These are phyloP conservation scores for Solanum habrochaites DNA, from an alignment of 257 asterid species.

Conservation along the genomic window DNA sequence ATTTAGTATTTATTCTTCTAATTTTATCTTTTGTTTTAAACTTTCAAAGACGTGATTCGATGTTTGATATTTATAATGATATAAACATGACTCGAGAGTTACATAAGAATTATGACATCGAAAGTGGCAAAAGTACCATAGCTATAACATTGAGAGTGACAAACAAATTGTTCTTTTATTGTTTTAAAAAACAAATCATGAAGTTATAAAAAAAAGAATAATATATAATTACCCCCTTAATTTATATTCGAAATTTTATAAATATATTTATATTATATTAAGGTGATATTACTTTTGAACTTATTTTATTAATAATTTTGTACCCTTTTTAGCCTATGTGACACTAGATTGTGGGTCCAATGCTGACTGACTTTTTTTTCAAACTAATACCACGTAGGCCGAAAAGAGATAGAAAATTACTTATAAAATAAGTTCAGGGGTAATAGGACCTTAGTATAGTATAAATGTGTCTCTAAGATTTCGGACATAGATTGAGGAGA, in stretches of 20 bases:
- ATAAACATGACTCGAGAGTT: background rate
- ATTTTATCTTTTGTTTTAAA: background rate
- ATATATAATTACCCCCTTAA: rapidly evolving
- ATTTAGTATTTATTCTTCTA: background rate
- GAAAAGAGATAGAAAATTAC: no score
- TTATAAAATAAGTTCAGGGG: no score
- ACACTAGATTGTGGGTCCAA: rapidly evolving
- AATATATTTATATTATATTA: no score
- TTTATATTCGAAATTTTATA: rapidly evolving
- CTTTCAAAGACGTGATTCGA: rapidly evolving
- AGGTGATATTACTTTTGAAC: rapidly evolving
- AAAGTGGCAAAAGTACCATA: background rate
- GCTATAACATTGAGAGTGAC: background rate
- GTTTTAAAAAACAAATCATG: background rate
- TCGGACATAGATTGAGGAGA: no score
- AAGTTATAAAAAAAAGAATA: no score
- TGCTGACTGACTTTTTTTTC: no score
- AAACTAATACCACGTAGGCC: rapidly evolving
- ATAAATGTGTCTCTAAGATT: rapidly evolving
- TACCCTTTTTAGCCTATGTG: no score
- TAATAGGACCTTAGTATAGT: no score
- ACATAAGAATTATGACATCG: background rate
- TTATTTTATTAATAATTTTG: no score
- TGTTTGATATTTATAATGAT: background rate
- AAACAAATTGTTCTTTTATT: background rate